Evolutionary conservation across 495 filamentous ascomycete species (phyloP).

Genomic region (Sporormia fimetaria): DNA sequence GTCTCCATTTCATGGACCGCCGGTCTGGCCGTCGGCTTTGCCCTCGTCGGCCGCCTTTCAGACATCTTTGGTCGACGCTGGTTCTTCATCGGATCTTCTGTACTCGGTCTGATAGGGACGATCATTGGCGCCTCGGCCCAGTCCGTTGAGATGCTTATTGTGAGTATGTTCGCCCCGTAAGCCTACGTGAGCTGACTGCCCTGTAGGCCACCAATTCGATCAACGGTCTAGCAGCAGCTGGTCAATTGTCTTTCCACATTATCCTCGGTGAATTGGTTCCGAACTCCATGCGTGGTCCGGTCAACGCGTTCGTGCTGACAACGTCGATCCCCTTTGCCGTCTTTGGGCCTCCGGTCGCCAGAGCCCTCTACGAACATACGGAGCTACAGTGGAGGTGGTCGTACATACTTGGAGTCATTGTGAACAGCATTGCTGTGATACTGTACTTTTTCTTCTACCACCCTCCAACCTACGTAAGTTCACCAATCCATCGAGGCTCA

Average conservation of each 20-base stretch:
- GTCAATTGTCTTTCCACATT: slow-evolving; percentile 27
- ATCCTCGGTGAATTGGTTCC: slow-evolving; percentile 38
- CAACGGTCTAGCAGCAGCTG: slow-evolving; percentile 31
- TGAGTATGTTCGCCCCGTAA: slow-evolving; percentile 12
- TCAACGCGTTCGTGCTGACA: slow-evolving; percentile 34
- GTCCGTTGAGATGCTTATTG: slow-evolving; percentile 37
- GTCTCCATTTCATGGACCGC: slow-evolving; percentile 16
- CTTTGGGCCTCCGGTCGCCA: slow-evolving; percentile 37
- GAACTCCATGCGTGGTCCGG: slow-evolving; percentile 34
- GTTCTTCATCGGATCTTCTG: slow-evolving; percentile 38
- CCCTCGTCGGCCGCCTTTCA: slow-evolving; percentile 39
- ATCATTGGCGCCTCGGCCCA: slow-evolving; percentile 38
- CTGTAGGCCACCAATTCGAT: slow-evolving; percentile 20
- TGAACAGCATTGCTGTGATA: slow-evolving; percentile 30
- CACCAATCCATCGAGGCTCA: slow-evolving; percentile 28
- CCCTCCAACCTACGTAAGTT: slow-evolving; percentile 15
- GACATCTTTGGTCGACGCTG: slow-evolving; percentile 47
- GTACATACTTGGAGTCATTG: slow-evolving; percentile 39
- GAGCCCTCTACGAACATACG: slow-evolving; percentile 31
- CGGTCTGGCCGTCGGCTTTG: slow-evolving; percentile 28
- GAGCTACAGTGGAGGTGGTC: slow-evolving; percentile 36
- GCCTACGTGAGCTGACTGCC: neutral
- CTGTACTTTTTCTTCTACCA: slow-evolving; percentile 30
- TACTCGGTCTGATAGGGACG: slow-evolving; percentile 36
- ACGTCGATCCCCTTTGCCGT: slow-evolving; percentile 31